Base-by-base conservation (phyloP, 78 protist genomes). In the Neovahlkampfia damariscottae region DNA sequence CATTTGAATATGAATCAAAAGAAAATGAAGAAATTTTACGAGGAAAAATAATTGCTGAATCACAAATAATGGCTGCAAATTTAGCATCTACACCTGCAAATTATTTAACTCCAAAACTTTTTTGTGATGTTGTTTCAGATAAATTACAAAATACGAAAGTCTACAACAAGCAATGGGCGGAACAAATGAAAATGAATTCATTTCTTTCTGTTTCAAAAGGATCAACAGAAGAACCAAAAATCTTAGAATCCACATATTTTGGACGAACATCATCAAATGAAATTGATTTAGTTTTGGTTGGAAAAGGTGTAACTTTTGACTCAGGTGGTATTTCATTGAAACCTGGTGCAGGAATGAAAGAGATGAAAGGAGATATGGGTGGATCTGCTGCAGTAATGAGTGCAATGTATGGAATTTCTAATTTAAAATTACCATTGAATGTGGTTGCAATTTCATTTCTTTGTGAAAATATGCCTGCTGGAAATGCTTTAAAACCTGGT, bases 281-380 rank as follows among this genome's bases (percentile, higher is more conserved):
- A 50, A 50, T 50, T 50, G 62, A 50, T 19, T 19, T 50, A 19
- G 19, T 50, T n/a, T 76, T 78, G 27, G 91, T 86, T 3, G 95
- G 95, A 37, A 91, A 91, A 78, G 95, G 95, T 38, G 67, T 91
- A 72, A 85, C 89, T 1, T 91, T 79, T 38, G 91, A 88, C 86
- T 78, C 82, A 0, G 87, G 85, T 0, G 96, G 94, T 50, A 82
- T 87, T 70, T 38, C 73, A 8, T 78, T 93, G 76, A 93, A 90
- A 77, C 86, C 90, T 7, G 62, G 81, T 10, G 77, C 80, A 1
- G 31, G 38, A 66, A 92, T 92, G 88, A 87, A 76, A 50, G 28
- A 73, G 67, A 91, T 91, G 96, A 78, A 81, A 50, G 86, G 81
- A 38, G 96, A 91, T 74, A 88, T 88, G 93, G 89, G 90, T 31